Percentiles rank a stretch among this genome's conserved stretches.
Conservation (phyloP, 2,329 filamentous ascomycete genomes). For the Epicoccum nigrum region DNA sequence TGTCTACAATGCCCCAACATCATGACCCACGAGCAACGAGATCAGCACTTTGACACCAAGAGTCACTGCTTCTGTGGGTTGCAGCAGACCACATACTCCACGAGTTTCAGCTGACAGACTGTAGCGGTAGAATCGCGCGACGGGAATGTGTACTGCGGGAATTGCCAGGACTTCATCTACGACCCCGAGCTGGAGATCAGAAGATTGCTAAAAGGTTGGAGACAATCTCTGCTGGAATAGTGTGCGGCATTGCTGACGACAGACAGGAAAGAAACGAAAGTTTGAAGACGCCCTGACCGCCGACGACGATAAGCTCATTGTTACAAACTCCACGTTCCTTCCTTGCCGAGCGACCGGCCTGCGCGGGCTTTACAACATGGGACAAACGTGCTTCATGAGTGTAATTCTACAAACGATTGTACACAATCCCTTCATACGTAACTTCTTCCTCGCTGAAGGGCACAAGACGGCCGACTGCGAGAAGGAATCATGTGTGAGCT, state of each 20-base stretch:
- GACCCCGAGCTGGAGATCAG: constrained; percentile 80
- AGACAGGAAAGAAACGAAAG: constrained; percentile 70
- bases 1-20: constrained; percentile 72
- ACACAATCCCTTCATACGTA: constrained; percentile 89
- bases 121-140: constrained; percentile 78
- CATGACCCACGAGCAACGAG: constrained; percentile 68
- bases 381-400: constrained; percentile 98
- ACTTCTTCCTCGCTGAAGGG: constrained; percentile 90
- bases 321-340: constrained; percentile 76
- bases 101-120: constrained; percentile 24
- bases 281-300: constrained; percentile 67
- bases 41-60: constrained; percentile 71
- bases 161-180: constrained; percentile 83
- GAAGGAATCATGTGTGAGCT: constrained; percentile 62
- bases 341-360: constrained; percentile 87
- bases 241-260: constrained; percentile 25
- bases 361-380: constrained; percentile 93
- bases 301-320: constrained; percentile 78
- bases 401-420: constrained; percentile 92
- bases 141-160: constrained; percentile 78
- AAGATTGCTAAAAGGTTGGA: constrained; percentile 70
- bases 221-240: neutral
- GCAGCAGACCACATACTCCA: constrained; percentile 3
- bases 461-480: constrained; percentile 80
- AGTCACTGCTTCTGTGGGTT: constrained; percentile 73